Conservation (phyloP, 495 filamentous ascomycete genomes). For the Tuber brumale region DNA sequence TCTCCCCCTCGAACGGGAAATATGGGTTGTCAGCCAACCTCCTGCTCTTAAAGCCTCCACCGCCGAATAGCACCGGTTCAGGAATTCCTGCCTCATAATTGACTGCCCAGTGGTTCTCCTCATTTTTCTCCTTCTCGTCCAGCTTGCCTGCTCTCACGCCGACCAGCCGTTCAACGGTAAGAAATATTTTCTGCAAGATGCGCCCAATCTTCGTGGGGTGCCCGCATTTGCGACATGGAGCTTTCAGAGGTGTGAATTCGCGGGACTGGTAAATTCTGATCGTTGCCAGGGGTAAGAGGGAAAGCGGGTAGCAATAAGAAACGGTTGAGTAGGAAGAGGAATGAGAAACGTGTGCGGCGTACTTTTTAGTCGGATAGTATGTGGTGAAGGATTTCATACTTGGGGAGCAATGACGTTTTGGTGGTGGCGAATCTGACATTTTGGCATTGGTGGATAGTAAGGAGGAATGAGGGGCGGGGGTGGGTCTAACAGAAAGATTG, state of each 20-base stretch:
- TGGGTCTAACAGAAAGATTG: background rate
- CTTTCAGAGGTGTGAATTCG: conserved; percentile 13
- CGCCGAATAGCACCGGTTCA: background rate
- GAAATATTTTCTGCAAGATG: conserved; percentile 21
- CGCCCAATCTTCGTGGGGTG: conserved; percentile 10
- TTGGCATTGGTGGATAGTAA: background rate
- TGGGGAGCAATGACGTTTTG: background rate
- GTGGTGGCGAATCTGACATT: conserved; percentile 10
- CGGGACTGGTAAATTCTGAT: conserved; percentile 18
- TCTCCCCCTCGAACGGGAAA: conserved; percentile 22
- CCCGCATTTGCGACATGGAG: conserved; percentile 14
- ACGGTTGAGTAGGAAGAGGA: background rate
- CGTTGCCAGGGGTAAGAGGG: conserved; percentile 15
- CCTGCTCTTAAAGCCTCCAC: conserved; percentile 13
- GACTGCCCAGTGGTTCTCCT: conserved; percentile 22
- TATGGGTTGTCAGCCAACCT: background rate
- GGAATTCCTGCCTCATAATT: conserved; percentile 25
- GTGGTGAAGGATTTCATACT: conserved; percentile 4
- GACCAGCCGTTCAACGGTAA: conserved; percentile 19
- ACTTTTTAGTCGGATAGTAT: conserved; percentile 4
- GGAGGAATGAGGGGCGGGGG: background rate
- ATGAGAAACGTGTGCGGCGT: conserved; percentile 5
- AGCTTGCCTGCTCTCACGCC: background rate
- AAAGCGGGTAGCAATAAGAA: conserved; percentile 11
- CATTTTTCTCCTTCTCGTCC: conserved; percentile 12